phyloP scores from a whole-genome alignment of 345 rosid species.

The Rhizophora apiculata region DNA sequence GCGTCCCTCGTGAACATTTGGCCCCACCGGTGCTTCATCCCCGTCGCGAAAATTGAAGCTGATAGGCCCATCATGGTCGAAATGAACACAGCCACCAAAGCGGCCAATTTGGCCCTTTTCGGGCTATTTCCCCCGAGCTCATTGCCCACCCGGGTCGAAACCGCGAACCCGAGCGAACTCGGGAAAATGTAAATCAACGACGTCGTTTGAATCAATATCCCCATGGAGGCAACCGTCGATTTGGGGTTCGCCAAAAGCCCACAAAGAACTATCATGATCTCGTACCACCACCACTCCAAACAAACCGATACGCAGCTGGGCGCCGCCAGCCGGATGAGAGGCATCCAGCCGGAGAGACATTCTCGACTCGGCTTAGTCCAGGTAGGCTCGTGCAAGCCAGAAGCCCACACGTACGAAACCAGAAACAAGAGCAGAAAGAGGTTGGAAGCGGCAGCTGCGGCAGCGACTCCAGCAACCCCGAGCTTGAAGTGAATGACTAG shows the following conservation, averaged over 20 bases:
- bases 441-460: slow-evolving; percentile 68
- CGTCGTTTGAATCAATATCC: slow-evolving; percentile 85
- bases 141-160: slow-evolving; percentile 88
- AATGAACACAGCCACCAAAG: slow-evolving; percentile 54
- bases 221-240: slow-evolving; percentile 88
- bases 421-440: slow-evolving; percentile 48
- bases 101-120: slow-evolving; percentile 52
- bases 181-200: slow-evolving; percentile 84
- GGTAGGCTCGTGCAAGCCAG: slow-evolving; percentile 61
- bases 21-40: slow-evolving; percentile 68
- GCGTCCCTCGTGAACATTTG: slow-evolving; percentile 65
- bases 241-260: slow-evolving; percentile 66
- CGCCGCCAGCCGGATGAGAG: slow-evolving; percentile 69
- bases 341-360: slow-evolving; percentile 76
- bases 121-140: slow-evolving; percentile 81
- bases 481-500: slow-evolving; percentile 54
- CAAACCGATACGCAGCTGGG: slow-evolving; percentile 96
- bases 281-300: slow-evolving; percentile 53
- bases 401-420: slow-evolving; percentile 50
- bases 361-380: slow-evolving; percentile 73
- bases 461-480: slow-evolving; percentile 77
- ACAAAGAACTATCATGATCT: slow-evolving; percentile 80
- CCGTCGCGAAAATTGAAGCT: slow-evolving; percentile 63
- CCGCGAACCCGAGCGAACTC: slow-evolving; percentile 77
- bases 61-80: slow-evolving; percentile 61